These are phyloP conservation scores for Mycena floridula DNA, from an alignment of 768 basidiomycete genomes.

Conservation along the genomic window DNA sequence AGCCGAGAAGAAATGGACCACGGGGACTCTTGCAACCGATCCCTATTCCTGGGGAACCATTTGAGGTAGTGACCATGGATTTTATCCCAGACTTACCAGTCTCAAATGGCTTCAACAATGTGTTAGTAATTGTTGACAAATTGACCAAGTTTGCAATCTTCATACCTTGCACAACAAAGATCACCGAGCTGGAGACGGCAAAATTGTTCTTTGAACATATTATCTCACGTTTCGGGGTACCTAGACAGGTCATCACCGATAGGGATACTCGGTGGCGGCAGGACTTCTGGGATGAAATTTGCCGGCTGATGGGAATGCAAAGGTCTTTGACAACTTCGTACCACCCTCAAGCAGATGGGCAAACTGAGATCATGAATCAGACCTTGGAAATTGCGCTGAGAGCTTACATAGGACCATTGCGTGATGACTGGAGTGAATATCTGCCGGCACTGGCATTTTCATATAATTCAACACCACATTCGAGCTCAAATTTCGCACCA, in stretches of 20 bases:
- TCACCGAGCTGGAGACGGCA: slow-evolving; percentile 21
- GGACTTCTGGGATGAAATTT: slow-evolving; percentile 22
- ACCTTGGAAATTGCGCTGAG: slow-evolving; percentile 22
- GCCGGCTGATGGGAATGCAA: too few relatives aligned
- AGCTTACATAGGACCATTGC: slow-evolving; percentile 18
- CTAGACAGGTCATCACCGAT: slow-evolving; percentile 22
- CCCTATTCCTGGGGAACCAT: neutral
- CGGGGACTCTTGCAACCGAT: too few relatives aligned
- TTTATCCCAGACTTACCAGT: neutral
- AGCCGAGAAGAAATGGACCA: too few relatives aligned
- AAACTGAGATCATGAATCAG: slow-evolving; percentile 29
- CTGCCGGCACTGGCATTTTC: slow-evolving; percentile 18
- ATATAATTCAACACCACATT: slow-evolving; percentile 24
- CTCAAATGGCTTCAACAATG: neutral
- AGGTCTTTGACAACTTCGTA: slow-evolving; percentile 18
- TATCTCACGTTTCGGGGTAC: slow-evolving; percentile 17
- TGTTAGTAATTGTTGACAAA: neutral
- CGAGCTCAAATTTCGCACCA: slow-evolving; percentile 15
- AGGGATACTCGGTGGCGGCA: slow-evolving; percentile 19
- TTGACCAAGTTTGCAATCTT: slow-evolving; percentile 33
- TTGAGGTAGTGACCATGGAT: neutral
- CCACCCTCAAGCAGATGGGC: slow-evolving; percentile 30
- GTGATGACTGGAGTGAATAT: slow-evolving; percentile 18
- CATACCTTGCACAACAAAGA: slow-evolving; percentile 23
- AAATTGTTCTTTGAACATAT: slow-evolving; percentile 23